Evolutionary conservation across 1,284 basidiomycete species (phyloP).

Genomic region (Earliella scabrosa): DNA sequence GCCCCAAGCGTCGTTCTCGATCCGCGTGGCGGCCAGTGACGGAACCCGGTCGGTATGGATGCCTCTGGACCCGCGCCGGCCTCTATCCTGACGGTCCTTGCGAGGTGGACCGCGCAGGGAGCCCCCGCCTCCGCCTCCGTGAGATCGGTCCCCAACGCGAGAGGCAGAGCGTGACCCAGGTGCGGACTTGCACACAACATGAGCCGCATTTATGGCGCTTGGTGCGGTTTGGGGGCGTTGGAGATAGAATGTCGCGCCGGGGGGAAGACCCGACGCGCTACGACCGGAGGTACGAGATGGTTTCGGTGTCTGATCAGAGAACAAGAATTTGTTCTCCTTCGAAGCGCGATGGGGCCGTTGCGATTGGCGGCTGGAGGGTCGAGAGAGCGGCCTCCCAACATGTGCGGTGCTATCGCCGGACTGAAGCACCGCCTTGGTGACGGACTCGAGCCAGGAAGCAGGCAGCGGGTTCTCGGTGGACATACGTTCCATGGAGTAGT

Average conservation of each 20-base stretch:
- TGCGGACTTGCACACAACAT: slow-evolving; percentile 67
- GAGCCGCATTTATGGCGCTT: slow-evolving; percentile 53
- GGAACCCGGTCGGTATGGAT: slow-evolving; percentile 38
- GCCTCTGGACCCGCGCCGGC: slow-evolving; percentile 13
- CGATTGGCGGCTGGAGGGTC: slow-evolving; percentile 24
- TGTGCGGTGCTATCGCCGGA: slow-evolving; percentile 43
- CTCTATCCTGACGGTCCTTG: slow-evolving; percentile 12
- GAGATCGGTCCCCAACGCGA: slow-evolving; percentile 30
- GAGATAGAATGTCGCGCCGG: slow-evolving; percentile 30
- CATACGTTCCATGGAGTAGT: slow-evolving; percentile 17
- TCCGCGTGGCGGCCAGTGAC: slow-evolving; percentile 42
- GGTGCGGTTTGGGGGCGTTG: slow-evolving; percentile 31
- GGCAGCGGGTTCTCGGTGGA: slow-evolving; percentile 44
- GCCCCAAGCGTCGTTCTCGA: slow-evolving; percentile 46
- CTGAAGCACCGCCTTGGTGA: slow-evolving; percentile 62
- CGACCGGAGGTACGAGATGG: slow-evolving; percentile 11
- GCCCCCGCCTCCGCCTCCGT: slow-evolving; percentile 4
- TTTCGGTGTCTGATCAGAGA: slow-evolving; percentile 23
- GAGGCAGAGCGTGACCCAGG: slow-evolving; percentile 49
- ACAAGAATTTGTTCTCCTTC: slow-evolving; percentile 21
- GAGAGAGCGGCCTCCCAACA: slow-evolving; percentile 44
- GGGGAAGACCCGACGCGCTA: slow-evolving; percentile 24
- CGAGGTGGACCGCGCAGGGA: slow-evolving; percentile 12
- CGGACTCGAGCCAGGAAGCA: slow-evolving; percentile 63
- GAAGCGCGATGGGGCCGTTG: slow-evolving; percentile 14